These are phyloP conservation scores for Meripilus lineatus DNA, from an alignment of 1,284 basidiomycete species.

Conservation along the genomic window DNA sequence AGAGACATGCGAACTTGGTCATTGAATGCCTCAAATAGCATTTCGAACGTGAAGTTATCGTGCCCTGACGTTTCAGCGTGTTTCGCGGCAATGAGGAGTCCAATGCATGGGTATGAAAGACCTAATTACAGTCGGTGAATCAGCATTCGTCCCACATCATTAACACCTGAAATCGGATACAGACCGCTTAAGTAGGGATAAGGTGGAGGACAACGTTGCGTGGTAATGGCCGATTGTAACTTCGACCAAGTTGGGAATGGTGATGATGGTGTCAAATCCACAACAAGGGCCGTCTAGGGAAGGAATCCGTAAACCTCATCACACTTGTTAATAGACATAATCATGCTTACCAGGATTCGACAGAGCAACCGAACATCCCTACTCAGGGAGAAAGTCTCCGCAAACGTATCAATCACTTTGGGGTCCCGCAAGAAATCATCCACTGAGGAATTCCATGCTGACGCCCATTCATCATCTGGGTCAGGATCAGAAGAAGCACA, in stretches of 20 bases:
- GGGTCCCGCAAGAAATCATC: slow-evolving; percentile 50
- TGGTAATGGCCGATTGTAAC: slow-evolving; percentile 36
- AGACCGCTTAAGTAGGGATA: not conserved
- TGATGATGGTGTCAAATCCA: slow-evolving; percentile 41
- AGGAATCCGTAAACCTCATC: not conserved
- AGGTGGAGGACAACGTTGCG: slow-evolving; percentile 48
- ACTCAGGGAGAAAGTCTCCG: slow-evolving; percentile 61
- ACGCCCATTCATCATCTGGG: slow-evolving; percentile 40
- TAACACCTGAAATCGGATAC: too few relatives aligned
- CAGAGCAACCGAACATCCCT: slow-evolving; percentile 63
- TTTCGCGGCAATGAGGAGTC: slow-evolving; percentile 65
- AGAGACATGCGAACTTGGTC: slow-evolving; percentile 63
- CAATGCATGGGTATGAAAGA: slow-evolving; percentile 67
- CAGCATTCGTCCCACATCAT: too few relatives aligned
- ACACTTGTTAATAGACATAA: slow-evolving; percentile 6
- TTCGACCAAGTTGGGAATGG: slow-evolving; percentile 47
- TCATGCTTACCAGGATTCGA: slow-evolving; percentile 58
- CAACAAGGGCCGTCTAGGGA: slow-evolving; percentile 43
- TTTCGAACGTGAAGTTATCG: slow-evolving; percentile 70
- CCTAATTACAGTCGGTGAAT: slow-evolving; percentile 38
- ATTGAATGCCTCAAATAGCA: slow-evolving; percentile 66
- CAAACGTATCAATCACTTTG: slow-evolving; percentile 38
- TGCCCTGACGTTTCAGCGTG: slow-evolving; percentile 66
- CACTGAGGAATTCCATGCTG: slow-evolving; percentile 56
- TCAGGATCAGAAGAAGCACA: slow-evolving; percentile 24